phyloP scores from a whole-genome alignment of 192 early-diverging fungal genomes.

The Coemansia sp. region DNA sequence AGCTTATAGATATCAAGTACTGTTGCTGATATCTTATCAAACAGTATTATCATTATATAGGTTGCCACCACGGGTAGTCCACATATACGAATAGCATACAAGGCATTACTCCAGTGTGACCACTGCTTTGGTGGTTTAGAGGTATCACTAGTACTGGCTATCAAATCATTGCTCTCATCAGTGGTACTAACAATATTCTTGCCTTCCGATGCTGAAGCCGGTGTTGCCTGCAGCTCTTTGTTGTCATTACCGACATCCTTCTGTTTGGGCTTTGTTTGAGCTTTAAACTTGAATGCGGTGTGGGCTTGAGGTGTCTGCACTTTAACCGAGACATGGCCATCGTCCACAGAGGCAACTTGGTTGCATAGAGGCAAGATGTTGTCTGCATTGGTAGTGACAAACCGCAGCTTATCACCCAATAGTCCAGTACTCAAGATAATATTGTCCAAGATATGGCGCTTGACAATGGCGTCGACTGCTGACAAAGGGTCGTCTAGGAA shows the following conservation, averaged over 20 bases:
- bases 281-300: not conserved
- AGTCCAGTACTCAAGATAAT: slow-evolving; percentile 57
- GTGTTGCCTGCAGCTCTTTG: not conserved
- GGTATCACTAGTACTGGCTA: not conserved
- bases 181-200: not conserved
- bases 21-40: not conserved
- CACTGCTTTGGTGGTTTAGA: not conserved
- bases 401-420: slow-evolving; percentile 55
- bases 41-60: too few species aligned
- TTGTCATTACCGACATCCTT: not conserved
- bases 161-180: not conserved
- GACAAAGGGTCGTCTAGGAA: slow-evolving; percentile 77
- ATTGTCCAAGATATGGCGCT: slow-evolving; percentile 66
- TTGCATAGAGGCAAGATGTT: slow-evolving; percentile 27
- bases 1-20: not conserved
- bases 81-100: slow-evolving; percentile 34
- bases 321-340: slow-evolving; percentile 34
- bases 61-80: too few species aligned
- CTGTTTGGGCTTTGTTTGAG: too few species aligned
- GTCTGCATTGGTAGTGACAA: slow-evolving; percentile 49
- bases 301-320: slow-evolving; percentile 31
- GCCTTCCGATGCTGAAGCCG: not conserved
- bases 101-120: slow-evolving; percentile 55
- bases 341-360: slow-evolving; percentile 26
- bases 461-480: slow-evolving; percentile 69